Base-by-base conservation (phyloP, 805 yeast species). In the Middelhovenomyces tepae region DNA sequence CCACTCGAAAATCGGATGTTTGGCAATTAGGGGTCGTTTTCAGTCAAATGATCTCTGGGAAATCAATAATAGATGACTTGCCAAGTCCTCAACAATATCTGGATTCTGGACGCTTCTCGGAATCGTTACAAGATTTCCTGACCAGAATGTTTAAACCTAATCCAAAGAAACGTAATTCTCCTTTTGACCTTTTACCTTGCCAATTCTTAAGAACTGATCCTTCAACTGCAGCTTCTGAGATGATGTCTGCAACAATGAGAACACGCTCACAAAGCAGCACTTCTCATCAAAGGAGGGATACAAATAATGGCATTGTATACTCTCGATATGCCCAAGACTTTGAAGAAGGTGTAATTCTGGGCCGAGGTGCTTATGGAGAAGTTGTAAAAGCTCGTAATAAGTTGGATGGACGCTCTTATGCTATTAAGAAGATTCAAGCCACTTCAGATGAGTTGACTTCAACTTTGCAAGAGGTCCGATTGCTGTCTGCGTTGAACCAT, bases 341-440 rank as follows among this genome's bases (percentile, higher is more conserved):
- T 56, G 98, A 91, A 55, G 98, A 91, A 52, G 81, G 85, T 27
- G 91, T 89, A 0, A 73, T 78, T 14, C 59, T 91, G 6, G 99
- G 99, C 2, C 75, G 77, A 46, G 99, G 99, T 24, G 99, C 94
- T 0, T 91, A 81, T 59, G 99, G 99, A 4, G 96, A 91, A 55
- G 99, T 91, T 6, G 95, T 91, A n/a, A 87, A 89, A 50, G 97
- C 91, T 0, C 66, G 98, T 40, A 89, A 87, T 53, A 72, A 87
- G 38, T 69, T 91, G 43, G 99, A 91, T 53, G 97, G 98, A 14
- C 69, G 95, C 10, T 83, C 82, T 46, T 91, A 91, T 55, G 99
- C 99, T 0, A 75, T 91, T 38, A 91, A 91, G 54, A 89, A 87
- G 46, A 81, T 91, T 31, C 74, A 79, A 37, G 95, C 91, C 46